Evolutionary conservation across 2,329 filamentous ascomycete species (phyloP).

Genomic region (Venturiaceae sp.): DNA sequence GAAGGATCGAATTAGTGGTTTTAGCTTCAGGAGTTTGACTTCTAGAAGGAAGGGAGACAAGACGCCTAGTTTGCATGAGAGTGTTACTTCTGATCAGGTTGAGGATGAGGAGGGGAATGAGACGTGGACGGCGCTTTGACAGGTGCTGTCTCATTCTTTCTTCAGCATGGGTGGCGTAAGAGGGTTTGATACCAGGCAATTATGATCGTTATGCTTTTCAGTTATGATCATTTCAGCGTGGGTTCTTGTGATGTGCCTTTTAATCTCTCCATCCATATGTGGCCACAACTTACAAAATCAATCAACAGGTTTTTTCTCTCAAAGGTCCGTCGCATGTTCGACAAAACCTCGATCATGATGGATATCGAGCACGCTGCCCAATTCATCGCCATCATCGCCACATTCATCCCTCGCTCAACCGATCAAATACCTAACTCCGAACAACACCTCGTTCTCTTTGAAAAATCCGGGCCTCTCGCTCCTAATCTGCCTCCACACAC

Average conservation of each 20-base stretch:
- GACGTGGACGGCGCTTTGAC: background rate
- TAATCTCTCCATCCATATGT: background rate
- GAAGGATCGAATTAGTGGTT: conserved; percentile 23
- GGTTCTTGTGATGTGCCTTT: too few relatives aligned
- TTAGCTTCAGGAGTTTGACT: conserved; percentile 35
- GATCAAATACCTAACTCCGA: conserved; percentile 32
- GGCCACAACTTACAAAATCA: background rate
- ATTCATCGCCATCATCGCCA: background rate
- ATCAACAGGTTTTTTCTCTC: background rate
- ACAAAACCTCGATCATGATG: background rate
- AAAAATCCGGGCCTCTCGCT: conserved; percentile 29
- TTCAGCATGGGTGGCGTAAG: too few relatives aligned
- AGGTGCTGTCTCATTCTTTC: too few relatives aligned
- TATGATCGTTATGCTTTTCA: too few relatives aligned
- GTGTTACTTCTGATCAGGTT: background rate
- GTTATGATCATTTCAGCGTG: too few relatives aligned
- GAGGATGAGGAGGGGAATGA: background rate
- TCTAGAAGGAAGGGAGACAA: conserved; percentile 29
- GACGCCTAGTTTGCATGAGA: conserved; percentile 15
- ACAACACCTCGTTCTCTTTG: conserved; percentile 28
- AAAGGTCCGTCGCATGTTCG: background rate
- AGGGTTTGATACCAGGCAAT: too few relatives aligned
- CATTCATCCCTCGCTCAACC: background rate
- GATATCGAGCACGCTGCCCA: background rate
- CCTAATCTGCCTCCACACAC: conserved; percentile 26